Conservation (phyloP, 2,329 filamentous ascomycete species). For the Pseudogymnoascus sp. region DNA sequence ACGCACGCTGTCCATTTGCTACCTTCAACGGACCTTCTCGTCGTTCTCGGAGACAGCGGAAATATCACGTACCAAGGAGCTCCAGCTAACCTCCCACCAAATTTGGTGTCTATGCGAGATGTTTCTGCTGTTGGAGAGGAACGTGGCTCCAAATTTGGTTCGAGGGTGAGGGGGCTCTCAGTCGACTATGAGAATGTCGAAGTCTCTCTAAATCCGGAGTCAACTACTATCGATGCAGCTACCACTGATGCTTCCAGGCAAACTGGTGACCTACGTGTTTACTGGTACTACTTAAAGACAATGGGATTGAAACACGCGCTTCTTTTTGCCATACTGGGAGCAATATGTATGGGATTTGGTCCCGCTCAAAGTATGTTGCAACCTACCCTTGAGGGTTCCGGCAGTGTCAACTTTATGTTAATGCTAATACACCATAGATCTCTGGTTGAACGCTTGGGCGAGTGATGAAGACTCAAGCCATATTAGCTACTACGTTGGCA, state of each 20-base stretch:
- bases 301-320: conserved; percentile 17
- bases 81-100: neutral
- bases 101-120: neutral
- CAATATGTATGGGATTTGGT: neutral
- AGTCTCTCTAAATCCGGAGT: neutral
- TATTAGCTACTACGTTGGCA: conserved; percentile 1
- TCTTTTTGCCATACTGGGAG: neutral
- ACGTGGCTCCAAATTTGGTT: neutral
- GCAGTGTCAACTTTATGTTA: neutral
- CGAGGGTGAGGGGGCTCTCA: neutral
- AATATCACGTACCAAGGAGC: conserved; percentile 11
- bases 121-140: neutral
- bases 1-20: conserved; percentile 18
- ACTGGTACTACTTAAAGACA: conserved; percentile 24
- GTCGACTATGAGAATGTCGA: neutral
- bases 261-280: conserved; percentile 22
- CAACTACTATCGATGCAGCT: neutral
- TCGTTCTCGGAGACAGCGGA: conserved; percentile 12
- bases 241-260: conserved; percentile 7
- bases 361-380: neutral
- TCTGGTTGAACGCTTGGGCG: neutral
- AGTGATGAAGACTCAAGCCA: neutral
- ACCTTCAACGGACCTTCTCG: conserved; percentile 10
- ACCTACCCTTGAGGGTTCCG: neutral
- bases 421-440: neutral